A percentile compares a stretch with the other conserved stretches of the same genome.
phyloP scores from a whole-genome alignment of 1,284 basidiomycete species.

The Puccinia horiana region DNA sequence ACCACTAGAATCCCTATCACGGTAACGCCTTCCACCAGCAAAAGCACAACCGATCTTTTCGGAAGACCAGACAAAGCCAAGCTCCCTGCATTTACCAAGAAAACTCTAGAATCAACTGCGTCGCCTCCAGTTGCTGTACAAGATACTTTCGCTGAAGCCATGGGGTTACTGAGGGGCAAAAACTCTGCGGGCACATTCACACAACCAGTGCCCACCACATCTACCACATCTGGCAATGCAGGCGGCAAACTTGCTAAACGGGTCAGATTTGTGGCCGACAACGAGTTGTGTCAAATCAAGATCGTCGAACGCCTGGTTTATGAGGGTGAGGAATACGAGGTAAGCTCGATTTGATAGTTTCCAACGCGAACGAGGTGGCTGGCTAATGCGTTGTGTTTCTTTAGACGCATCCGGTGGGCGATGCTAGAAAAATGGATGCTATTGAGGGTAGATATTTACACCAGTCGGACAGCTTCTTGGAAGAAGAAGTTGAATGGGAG shows the following conservation, averaged over 20 bases:
- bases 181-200: not conserved
- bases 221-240: not conserved
- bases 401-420: slow-evolving; percentile 46
- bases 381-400: not conserved
- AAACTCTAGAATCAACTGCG: slow-evolving; percentile 11
- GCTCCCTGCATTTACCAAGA: slow-evolving; percentile 46
- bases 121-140: not conserved
- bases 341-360: slow-evolving; percentile 2
- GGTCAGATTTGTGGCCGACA: slow-evolving; percentile 43
- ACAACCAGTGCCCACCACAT: not conserved
- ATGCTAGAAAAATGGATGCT: slow-evolving; percentile 49
- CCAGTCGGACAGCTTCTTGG: slow-evolving; percentile 40
- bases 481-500: slow-evolving; percentile 49
- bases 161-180: slow-evolving; percentile 29
- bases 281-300: slow-evolving; percentile 47
- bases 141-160: slow-evolving; percentile 45
- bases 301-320: slow-evolving; percentile 49
- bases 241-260: slow-evolving; percentile 24
- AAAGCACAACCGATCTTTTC: slow-evolving; percentile 33
- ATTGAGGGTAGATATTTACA: slow-evolving; percentile 48
- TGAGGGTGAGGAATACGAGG: slow-evolving; percentile 48
- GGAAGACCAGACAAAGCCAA: slow-evolving; percentile 42
- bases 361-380: not conserved
- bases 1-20: not conserved
- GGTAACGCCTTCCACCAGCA: slow-evolving; percentile 2